Evolutionary conservation across 371 early-diverging fungal species (phyloP), one percentile per base, ranked within the genome.

Genomic region (Chytridium lagenaria): DNA sequence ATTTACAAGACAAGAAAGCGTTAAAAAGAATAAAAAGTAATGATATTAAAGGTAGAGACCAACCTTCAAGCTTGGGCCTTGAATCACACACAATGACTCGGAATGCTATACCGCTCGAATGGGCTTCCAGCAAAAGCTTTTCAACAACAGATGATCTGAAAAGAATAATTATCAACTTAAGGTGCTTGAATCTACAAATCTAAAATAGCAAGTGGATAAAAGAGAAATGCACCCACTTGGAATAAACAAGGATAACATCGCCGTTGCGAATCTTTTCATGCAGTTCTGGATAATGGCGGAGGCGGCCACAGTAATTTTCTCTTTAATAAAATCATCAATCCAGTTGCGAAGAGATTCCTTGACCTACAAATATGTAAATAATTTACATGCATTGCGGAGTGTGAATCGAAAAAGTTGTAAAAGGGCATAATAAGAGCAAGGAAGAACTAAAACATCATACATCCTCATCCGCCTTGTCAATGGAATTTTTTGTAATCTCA

Each of bases 221-320:
- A 40, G 69, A 12, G 33, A 50, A 31, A 50, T 7, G 23, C 10
- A 12, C 0, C 52, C 37, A 88, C 86, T 85, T 83, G 39, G 92
- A 93, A 82, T 91, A 97, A 0, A 94, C 95, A 76, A 98, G 81
- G 63, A 98, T 92, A 0, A 97, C 95, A 78, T 98, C 98, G n/a
- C 92, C 95, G 75, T 94, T 90, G 70, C 93, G 87, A 75, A 98
- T 95, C 85, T 97, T 96, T 90, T 86, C 67, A 94, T 72, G 31
- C 93, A 95, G 67, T 91, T 80, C 44, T 88, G 87, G 30, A 91
- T 90, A 74, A 98, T 96, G 16, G 90, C 78, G 34, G 89, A 85
- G 73, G 93, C 92, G 0, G 98, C 95, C 68, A 92, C 85, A 1
- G 89, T 89, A 73, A 98, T 98, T 68, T 94, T 86, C 74, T 96